A percentile compares a stretch with the other conserved stretches of the same genome.
phyloP scores from a whole-genome alignment of 2,329 filamentous ascomycete genomes.

The Colletotrichum zoysiae region DNA sequence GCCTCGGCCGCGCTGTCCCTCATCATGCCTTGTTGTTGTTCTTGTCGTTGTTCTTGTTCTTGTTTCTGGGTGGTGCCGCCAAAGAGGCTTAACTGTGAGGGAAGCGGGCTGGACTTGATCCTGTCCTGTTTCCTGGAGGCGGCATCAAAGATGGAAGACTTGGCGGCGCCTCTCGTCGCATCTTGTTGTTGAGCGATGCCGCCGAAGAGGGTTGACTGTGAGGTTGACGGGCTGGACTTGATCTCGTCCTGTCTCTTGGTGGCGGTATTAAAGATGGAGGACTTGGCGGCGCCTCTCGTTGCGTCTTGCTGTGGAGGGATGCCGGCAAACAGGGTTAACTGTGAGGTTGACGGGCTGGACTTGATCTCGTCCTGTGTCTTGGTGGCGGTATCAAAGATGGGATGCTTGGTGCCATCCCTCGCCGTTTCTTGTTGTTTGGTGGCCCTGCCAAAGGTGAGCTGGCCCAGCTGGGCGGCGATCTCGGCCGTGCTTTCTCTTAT shows the following conservation, averaged over 20 bases:
- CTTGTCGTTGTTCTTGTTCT: too few relatives aligned
- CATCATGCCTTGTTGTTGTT: background rate
- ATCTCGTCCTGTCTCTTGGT: too few relatives aligned
- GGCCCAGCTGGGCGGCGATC: background rate
- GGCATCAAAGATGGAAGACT: background rate
- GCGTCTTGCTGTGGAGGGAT: too few relatives aligned
- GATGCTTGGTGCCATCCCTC: too few relatives aligned
- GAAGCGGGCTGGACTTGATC: constrained; percentile 29
- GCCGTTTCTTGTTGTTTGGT: background rate
- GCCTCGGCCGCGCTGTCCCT: background rate
- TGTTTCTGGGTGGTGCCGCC: background rate
- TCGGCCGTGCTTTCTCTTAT: background rate
- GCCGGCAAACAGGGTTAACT: too few relatives aligned
- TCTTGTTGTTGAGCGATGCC: background rate
- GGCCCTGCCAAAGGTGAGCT: background rate
- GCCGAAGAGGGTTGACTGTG: too few relatives aligned
- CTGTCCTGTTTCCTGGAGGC: constrained; percentile 9
- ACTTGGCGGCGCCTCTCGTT: too few relatives aligned
- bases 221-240: too few relatives aligned
- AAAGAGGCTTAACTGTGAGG: background rate
- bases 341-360: too few relatives aligned
- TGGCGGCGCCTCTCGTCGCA: background rate
- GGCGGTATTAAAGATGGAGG: too few relatives aligned
- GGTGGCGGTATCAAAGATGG: too few relatives aligned
- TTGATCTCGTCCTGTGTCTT: too few relatives aligned